Percentiles rank a stretch among this genome's conserved stretches.
phyloP scores from a whole-genome alignment of 257 asterid genomes.

The Nicotiana attenuata region DNA sequence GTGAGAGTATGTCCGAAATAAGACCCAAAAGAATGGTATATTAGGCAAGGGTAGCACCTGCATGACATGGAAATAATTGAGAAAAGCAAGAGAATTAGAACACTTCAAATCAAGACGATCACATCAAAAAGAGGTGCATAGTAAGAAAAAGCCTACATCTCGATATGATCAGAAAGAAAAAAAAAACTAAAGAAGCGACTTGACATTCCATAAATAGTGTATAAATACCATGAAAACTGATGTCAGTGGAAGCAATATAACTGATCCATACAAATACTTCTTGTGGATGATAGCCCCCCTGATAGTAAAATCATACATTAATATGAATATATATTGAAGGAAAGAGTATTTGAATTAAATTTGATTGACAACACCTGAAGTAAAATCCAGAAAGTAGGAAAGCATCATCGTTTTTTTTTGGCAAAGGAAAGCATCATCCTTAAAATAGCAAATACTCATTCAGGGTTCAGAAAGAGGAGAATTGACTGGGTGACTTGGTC shows the following conservation, averaged over 20 bases:
- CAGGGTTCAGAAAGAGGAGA: background rate
- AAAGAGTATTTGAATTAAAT: background rate
- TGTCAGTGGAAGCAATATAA: slow-evolving; percentile 70
- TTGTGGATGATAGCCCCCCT: slow-evolving; percentile 89
- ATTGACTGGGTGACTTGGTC: background rate
- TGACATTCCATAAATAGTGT: background rate
- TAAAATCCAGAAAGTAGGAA: background rate
- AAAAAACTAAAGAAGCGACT: background rate
- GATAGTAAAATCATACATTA: slow-evolving; percentile 14
- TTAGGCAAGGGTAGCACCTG: slow-evolving; percentile 98
- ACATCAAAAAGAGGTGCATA: background rate
- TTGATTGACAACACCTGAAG: background rate
- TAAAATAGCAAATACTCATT: background rate
- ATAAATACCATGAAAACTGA: slow-evolving; percentile 61
- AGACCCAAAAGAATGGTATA: slow-evolving; percentile 90
- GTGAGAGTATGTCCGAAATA: slow-evolving; percentile 92
- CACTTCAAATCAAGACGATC: background rate
- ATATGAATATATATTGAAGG: background rate
- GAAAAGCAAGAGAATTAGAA: background rate
- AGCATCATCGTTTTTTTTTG: background rate
- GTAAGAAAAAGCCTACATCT: background rate
- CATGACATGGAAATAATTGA: slow-evolving; percentile 11
- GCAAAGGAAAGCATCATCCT: no score
- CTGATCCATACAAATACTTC: slow-evolving; percentile 79
- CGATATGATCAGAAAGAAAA: background rate